Evolutionary conservation across 1,139 yeast genomes (phyloP), one percentile per base, ranked within the genome.

Genomic region (Protomyces pachydermus): DNA sequence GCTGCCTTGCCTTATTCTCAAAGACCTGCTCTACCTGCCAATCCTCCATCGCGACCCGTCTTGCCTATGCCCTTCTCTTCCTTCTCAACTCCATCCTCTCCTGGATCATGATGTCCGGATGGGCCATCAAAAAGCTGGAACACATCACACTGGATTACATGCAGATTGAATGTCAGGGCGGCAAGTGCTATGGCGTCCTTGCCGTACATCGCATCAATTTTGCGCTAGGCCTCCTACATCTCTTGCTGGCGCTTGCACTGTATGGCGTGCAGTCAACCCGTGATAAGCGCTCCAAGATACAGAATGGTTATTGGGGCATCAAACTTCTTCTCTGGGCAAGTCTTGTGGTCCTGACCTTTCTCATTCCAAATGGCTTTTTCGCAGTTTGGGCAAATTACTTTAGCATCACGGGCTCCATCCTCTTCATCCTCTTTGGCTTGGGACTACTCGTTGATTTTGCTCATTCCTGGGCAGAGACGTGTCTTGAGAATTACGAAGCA

Each of bases 401-500:
- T 60, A 91, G 98, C 14, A 87, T 91, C 54, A 77, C 90, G 4
- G 86, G 91, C 71, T 89, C 97, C 52, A 87, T 95, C 3, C 74
- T 91, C 3, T 95, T 95, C 75, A 81, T 93, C 46, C 86, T 95
- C 8, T 90, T 93, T 68, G 98, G 98, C 0, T 80, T 95, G 66
- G 88, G 95, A 10, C 79, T 95, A 60, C 77, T 95, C 63, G 98
- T 95, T 37, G 98, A 95, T 75, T 93, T 91, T 80, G 98, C 98
- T 12, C 98, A 95, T 75, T 95, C 95, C 67, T 95, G 98, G 97
- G 98, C 98, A 0, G 99, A 95, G 72, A 89, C 88, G 10, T 95
- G 98, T 74, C 81, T 93, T 65, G 93, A 87, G 69, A 89, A 90
- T 71, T 90, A 93, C 57, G 98, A 93, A 74, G 80, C 83, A 69